phyloP scores from a whole-genome alignment of 1,284 basidiomycete species.

The Vanrija sp. region DNA sequence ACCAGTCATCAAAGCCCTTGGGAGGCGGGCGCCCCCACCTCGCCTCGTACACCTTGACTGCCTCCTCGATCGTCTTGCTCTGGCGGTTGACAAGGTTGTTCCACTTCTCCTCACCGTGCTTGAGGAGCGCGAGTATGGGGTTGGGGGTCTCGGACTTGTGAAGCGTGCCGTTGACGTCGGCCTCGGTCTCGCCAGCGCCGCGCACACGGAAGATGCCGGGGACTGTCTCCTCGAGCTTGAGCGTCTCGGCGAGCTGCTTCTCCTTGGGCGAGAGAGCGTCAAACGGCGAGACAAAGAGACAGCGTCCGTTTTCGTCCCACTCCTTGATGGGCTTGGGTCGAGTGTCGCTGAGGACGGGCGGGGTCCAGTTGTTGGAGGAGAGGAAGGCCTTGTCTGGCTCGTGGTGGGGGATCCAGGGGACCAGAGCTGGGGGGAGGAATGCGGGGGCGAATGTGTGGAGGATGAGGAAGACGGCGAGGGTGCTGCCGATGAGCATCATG shows the following conservation, averaged over 20 bases:
- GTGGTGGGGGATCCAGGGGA: slow-evolving; percentile 28
- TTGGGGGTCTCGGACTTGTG: slow-evolving; percentile 31
- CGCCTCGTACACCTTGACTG: slow-evolving; percentile 49
- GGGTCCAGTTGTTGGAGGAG: slow-evolving; percentile 42
- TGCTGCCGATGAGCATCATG: slow-evolving; percentile 28
- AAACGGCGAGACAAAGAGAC: slow-evolving; percentile 47
- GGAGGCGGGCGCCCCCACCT: slow-evolving; percentile 50
- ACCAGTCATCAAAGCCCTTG: slow-evolving; percentile 49
- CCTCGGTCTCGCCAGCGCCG: background rate
- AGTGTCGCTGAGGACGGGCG: slow-evolving; percentile 35
- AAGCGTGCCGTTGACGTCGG: slow-evolving; percentile 15
- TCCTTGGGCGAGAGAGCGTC: slow-evolving; percentile 41
- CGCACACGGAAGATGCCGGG: slow-evolving; percentile 33
- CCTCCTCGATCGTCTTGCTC: slow-evolving; percentile 51
- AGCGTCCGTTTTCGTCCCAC: slow-evolving; percentile 46
- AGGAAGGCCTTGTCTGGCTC: slow-evolving; percentile 38
- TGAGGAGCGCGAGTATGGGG: slow-evolving; percentile 50
- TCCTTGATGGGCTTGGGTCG: slow-evolving; percentile 31
- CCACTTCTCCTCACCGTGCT: slow-evolving; percentile 51
- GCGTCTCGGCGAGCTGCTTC: slow-evolving; percentile 29
- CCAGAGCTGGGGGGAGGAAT: slow-evolving; percentile 33
- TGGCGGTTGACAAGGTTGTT: slow-evolving; percentile 47
- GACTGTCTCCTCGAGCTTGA: slow-evolving; percentile 34
- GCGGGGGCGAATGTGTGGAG: slow-evolving; percentile 40
- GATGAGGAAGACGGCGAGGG: slow-evolving; percentile 31